Percentiles rank a stretch among this genome's conserved stretches.
Conservation (phyloP, 768 basidiomycete species). For the Cubamyces lactineus region DNA sequence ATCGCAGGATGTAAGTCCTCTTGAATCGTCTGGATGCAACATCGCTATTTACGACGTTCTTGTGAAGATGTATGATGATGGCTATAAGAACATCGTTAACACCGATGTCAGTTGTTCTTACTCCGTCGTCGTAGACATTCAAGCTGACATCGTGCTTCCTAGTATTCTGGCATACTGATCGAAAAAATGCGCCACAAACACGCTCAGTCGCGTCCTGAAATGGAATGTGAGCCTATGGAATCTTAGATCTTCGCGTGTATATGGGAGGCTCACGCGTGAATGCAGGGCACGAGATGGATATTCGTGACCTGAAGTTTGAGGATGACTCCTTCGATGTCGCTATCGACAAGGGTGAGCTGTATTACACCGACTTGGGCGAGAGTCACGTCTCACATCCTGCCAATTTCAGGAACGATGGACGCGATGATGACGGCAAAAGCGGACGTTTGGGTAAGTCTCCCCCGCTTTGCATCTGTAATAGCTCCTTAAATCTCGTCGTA, state of each 20-base stretch:
- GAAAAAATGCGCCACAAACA: conserved; percentile 71
- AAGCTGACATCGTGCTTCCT: not conserved
- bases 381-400: no score
- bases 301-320: conserved; percentile 66
- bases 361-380: not conserved
- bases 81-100: conserved; percentile 80
- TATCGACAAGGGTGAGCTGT: conserved; percentile 71
- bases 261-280: not conserved
- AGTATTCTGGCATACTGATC: conserved; percentile 80
- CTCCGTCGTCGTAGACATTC: not conserved
- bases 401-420: conserved; percentile 72
- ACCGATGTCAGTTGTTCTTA: conserved; percentile 58
- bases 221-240: conserved; percentile 60
- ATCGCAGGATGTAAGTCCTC: conserved; percentile 63
- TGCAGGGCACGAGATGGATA: conserved; percentile 84
- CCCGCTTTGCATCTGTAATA: no score
- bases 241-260: not conserved
- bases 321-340: conserved; percentile 71
- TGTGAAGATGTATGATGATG: conserved; percentile 82
- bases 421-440: conserved; percentile 86
- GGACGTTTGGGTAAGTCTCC: conserved; percentile 77
- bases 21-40: no score
- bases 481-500: no score
- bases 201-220: conserved; percentile 52
- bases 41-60: not conserved